These are phyloP conservation scores for Rugosomyces carneus DNA, from an alignment of 1,284 basidiomycete genomes.

Conservation along the genomic window DNA sequence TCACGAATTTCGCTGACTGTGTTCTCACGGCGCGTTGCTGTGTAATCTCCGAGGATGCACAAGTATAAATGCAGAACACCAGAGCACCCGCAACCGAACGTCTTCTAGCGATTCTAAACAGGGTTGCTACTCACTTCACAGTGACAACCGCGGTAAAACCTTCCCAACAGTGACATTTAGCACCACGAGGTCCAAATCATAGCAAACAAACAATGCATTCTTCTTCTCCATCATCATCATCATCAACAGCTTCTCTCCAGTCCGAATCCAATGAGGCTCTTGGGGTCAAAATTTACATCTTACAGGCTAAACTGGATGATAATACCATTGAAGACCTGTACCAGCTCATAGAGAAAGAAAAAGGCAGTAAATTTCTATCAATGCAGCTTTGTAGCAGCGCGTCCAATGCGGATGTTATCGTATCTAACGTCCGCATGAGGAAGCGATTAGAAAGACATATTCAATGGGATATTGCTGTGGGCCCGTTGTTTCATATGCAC, in stretches of 20 bases:
- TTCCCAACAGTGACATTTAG: neutral
- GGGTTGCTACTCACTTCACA: neutral
- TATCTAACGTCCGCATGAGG: conserved; percentile 61
- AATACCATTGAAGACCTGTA: conserved; percentile 40
- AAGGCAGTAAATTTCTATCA: conserved; percentile 15
- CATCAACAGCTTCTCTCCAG: neutral
- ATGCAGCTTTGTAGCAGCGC: conserved; percentile 35
- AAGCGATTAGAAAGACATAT: conserved; percentile 65
- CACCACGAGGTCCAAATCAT: neutral
- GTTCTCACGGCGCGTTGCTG: conserved; percentile 14
- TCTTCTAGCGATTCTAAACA: neutral
- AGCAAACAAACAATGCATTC: conserved; percentile 3
- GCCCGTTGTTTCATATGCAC: conserved; percentile 20
- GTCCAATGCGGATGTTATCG: conserved; percentile 54
- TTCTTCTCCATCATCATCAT: neutral
- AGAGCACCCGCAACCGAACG: neutral
- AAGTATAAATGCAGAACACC: neutral
- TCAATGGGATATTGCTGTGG: conserved; percentile 54
- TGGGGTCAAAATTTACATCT: conserved; percentile 40
- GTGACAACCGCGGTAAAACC: too few species aligned
- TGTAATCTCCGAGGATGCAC: conserved; percentile 3
- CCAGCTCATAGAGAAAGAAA: conserved; percentile 37
- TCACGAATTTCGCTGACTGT: conserved; percentile 3
- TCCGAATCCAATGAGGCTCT: neutral
- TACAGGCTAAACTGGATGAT: conserved; percentile 54